Conservation (phyloP, 257 asterid species). For the Gentiana dahurica region DNA sequence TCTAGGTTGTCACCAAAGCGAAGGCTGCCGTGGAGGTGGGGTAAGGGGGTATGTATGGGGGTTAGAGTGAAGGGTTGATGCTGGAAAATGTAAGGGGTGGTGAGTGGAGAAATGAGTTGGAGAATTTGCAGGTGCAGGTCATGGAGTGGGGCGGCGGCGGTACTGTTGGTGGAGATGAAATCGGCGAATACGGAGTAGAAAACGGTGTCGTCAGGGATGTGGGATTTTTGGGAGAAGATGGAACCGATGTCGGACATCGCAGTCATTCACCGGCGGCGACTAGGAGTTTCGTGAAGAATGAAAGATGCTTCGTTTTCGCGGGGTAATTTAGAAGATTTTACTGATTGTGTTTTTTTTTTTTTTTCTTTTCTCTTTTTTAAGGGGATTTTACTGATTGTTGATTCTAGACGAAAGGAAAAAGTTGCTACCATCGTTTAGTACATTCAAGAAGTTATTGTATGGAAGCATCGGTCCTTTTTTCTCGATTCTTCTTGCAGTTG, state of each 20-base stretch:
- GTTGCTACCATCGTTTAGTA: too few relatives aligned
- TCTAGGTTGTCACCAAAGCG: slow-evolving; percentile 85
- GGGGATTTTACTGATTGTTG: too few relatives aligned
- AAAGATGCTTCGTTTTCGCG: neutral
- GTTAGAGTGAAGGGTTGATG: slow-evolving; percentile 72
- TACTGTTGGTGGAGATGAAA: slow-evolving; percentile 11
- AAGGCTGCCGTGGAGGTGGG: slow-evolving; percentile 74
- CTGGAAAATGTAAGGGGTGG: slow-evolving; percentile 58
- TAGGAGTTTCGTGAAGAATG: neutral
- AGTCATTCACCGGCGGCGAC: neutral
- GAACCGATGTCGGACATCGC: slow-evolving; percentile 14
- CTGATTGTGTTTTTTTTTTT: too few relatives aligned
- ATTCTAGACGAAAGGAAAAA: too few relatives aligned
- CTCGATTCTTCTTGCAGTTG: too few relatives aligned
- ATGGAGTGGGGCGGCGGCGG: slow-evolving; percentile 24
- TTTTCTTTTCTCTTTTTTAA: too few relatives aligned
- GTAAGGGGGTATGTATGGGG: slow-evolving; percentile 24
- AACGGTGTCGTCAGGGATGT: slow-evolving; percentile 68
- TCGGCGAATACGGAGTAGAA: slow-evolving; percentile 68
- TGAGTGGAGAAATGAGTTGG: slow-evolving; percentile 33
- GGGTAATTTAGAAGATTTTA: too few relatives aligned
- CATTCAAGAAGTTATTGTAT: too few relatives aligned
- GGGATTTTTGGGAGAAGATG: slow-evolving; percentile 38
- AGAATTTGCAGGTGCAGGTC: slow-evolving; percentile 64
- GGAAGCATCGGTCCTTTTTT: too few relatives aligned